phyloP scores from a whole-genome alignment of 2,329 filamentous ascomycete genomes.

The Aspergillus sp. region DNA sequence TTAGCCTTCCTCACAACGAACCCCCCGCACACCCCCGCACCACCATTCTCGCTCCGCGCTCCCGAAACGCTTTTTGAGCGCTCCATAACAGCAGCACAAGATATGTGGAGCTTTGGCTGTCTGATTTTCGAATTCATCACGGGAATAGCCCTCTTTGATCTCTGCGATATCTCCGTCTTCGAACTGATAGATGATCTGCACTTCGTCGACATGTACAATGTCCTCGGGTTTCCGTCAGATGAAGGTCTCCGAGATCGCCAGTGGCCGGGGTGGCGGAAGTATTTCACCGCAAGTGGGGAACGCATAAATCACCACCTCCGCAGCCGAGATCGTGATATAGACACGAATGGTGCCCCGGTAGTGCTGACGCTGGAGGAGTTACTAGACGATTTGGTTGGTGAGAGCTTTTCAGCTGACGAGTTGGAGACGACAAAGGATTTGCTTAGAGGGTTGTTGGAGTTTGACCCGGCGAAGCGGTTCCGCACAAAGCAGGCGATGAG shows the following conservation, averaged over 20 bases:
- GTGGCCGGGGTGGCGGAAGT: slow-evolving; percentile 5
- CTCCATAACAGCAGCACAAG: neutral
- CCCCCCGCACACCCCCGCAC: neutral
- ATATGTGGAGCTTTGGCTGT: slow-evolving; percentile 17
- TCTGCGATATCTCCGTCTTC: neutral
- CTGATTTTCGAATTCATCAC: slow-evolving; percentile 14
- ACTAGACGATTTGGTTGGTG: neutral
- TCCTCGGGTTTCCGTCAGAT: slow-evolving; percentile 2
- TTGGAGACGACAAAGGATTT: neutral
- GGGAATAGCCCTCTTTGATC: slow-evolving; percentile 2
- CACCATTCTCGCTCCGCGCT: slow-evolving; percentile 5
- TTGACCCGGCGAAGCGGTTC: neutral
- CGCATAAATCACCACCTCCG: neutral
- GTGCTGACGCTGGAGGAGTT: neutral
- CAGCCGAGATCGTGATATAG: neutral
- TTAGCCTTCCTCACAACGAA: slow-evolving; percentile 6
- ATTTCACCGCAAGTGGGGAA: neutral
- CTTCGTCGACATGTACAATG: slow-evolving; percentile 14
- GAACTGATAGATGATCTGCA: slow-evolving; percentile 3
- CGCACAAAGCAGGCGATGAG: neutral
- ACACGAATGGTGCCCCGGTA: neutral
- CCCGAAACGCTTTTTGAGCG: slow-evolving; percentile 11
- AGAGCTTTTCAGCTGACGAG: neutral
- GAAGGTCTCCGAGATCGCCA: neutral
- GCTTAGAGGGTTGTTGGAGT: neutral